Evolutionary conservation across 176 grass and related monocot species (phyloP).

Genomic region (Musa troglodytarum): DNA sequence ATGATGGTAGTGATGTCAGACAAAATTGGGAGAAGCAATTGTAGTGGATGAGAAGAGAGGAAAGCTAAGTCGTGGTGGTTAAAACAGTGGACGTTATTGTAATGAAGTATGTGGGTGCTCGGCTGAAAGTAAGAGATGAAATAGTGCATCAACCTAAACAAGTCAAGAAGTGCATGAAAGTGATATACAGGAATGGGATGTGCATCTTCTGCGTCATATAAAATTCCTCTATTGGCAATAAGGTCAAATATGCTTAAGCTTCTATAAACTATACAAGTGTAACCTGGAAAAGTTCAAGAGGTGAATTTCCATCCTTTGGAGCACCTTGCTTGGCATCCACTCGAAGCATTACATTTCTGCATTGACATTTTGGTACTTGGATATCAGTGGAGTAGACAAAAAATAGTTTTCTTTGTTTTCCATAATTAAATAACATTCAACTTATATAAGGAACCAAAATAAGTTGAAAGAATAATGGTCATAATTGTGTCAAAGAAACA

Average conservation of each 20-base stretch:
- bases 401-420: neutral
- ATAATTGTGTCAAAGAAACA: no score
- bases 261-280: constrained; percentile 3
- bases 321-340: constrained; percentile 95
- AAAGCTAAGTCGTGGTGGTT: no score
- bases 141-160: no score
- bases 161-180: neutral
- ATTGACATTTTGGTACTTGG: constrained; percentile 4
- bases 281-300: constrained; percentile 95
- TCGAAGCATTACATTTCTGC: constrained; percentile 83
- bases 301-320: constrained; percentile 91
- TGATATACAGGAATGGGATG: neutral
- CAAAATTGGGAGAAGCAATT: no score
- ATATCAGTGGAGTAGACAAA: neutral
- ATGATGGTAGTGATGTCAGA: no score
- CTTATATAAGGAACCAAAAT: neutral
- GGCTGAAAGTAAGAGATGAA: no score
- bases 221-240: neutral
- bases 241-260: neutral
- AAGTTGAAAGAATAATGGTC: neutral
- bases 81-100: no score
- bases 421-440: neutral
- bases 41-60: no score
- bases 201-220: no score
- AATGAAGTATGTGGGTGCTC: no score